These are phyloP conservation scores for Leccinum ochraceum DNA, from an alignment of 768 basidiomycete genomes.

Conservation along the genomic window DNA sequence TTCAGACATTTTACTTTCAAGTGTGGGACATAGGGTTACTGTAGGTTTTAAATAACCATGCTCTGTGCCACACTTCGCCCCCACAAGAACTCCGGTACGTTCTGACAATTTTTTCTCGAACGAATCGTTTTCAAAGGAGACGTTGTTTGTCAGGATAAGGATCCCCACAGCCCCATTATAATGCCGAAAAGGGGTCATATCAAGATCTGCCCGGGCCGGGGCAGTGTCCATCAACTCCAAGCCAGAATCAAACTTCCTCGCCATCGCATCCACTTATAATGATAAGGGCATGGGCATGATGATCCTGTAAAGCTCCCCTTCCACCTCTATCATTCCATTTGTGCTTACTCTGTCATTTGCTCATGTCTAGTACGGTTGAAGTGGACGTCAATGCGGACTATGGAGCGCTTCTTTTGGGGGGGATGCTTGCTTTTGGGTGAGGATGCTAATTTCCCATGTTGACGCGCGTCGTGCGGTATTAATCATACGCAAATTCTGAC, in stretches of 20 bases:
- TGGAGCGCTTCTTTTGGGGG: constrained; percentile 25
- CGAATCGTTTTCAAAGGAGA: neutral
- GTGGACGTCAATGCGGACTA: constrained; percentile 10
- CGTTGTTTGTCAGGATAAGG: neutral
- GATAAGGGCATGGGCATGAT: neutral
- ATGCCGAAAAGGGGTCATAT: neutral
- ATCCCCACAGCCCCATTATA: neutral
- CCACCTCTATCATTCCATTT: neutral
- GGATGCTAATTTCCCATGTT: neutral
- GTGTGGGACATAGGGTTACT: neutral
- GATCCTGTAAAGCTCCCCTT: neutral
- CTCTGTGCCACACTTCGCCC: neutral
- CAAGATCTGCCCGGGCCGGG: neutral
- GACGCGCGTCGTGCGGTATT: neutral
- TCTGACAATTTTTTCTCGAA: neutral
- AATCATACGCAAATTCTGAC: neutral
- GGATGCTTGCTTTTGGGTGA: constrained; percentile 24
- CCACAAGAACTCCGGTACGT: neutral
- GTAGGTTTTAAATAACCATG: too few species aligned
- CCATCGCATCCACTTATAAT: constrained; percentile 6
- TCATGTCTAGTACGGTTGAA: constrained; percentile 2
- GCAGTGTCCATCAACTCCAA: neutral
- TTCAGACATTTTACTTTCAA: neutral
- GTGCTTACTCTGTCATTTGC: neutral
- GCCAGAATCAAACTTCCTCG: neutral